phyloP scores from a whole-genome alignment of 2,329 filamentous ascomycete genomes.

The Diplocarpon mali region DNA sequence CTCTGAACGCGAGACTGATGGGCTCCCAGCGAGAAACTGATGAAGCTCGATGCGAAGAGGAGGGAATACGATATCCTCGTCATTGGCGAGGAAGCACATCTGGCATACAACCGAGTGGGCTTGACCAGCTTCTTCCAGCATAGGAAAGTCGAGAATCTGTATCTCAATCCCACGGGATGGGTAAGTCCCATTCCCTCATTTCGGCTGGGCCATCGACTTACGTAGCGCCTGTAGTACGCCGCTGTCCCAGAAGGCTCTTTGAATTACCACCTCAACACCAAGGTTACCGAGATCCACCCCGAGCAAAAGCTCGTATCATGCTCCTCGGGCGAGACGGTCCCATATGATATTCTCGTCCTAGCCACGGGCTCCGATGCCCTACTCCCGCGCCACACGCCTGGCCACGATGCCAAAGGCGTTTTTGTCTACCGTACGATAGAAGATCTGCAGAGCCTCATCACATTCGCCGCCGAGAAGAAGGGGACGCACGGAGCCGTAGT shows the following conservation, averaged over 20 bases:
- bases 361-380: constrained; percentile 81
- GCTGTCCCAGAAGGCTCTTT: constrained; percentile 47
- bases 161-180: constrained; percentile 77
- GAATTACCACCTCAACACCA: constrained; percentile 64
- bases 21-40: constrained; percentile 62
- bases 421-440: constrained; percentile 85
- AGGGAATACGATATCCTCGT: constrained; percentile 73
- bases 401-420: constrained; percentile 68
- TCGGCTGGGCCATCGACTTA: too few relatives aligned
- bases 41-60: constrained; percentile 69
- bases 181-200: constrained; percentile 31
- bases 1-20: neutral
- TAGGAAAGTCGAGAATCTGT: constrained; percentile 74
- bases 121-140: constrained; percentile 85
- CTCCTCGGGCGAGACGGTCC: constrained; percentile 54
- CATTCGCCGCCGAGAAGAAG: constrained; percentile 55
- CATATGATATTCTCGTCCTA: constrained; percentile 73
- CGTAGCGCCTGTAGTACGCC: constrained; percentile 16
- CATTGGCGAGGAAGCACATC: constrained; percentile 76
- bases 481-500: constrained; percentile 66
- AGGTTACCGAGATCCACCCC: constrained; percentile 56
- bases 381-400: constrained; percentile 56
- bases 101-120: constrained; percentile 86
- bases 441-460: constrained; percentile 67
- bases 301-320: constrained; percentile 57